phyloP scores from a whole-genome alignment of 2,329 filamentous ascomycete species.

The Alternaria postmessia region DNA sequence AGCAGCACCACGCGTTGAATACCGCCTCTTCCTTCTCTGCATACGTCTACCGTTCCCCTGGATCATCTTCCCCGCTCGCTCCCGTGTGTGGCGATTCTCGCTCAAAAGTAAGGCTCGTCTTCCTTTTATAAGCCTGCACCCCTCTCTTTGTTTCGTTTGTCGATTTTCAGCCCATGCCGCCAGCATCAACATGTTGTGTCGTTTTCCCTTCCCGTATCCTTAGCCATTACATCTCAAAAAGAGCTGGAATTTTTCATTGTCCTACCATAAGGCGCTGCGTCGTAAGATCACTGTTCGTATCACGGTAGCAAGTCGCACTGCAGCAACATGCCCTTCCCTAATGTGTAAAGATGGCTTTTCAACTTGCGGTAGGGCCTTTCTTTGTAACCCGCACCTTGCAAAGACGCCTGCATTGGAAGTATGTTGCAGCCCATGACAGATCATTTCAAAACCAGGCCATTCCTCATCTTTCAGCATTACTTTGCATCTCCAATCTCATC shows the following conservation, averaged over 20 bases:
- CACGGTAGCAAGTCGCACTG: constrained; percentile 44
- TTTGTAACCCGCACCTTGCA: constrained; percentile 45
- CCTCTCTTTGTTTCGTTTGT: constrained; percentile 14
- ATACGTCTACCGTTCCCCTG: constrained; percentile 33
- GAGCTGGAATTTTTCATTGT: constrained; percentile 26
- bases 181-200: constrained; percentile 11
- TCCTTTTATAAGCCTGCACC: constrained; percentile 1
- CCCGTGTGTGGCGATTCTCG: constrained; percentile 32
- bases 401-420: constrained; percentile 38
- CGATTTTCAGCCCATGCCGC: constrained; percentile 20
- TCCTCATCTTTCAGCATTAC: constrained; percentile 35
- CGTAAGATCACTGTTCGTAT: constrained; percentile 43
- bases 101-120: constrained; percentile 41
- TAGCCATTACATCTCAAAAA: neutral
- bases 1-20: constrained; percentile 29
- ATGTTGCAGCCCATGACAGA: constrained; percentile 40
- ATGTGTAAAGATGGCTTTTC: constrained; percentile 41
- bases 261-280: constrained; percentile 31
- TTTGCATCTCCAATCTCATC: constrained; percentile 32
- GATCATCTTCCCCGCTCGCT: constrained; percentile 38
- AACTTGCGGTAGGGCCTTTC: constrained; percentile 26
- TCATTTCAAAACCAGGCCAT: constrained; percentile 42
- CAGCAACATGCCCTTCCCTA: constrained; percentile 43
- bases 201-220: neutral
- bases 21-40: constrained; percentile 35